Percentiles rank a stretch among this genome's conserved stretches.
Evolutionary conservation across 192 early-diverging fungal species (phyloP).

Genomic region (Globomyces pollinis-pini): DNA sequence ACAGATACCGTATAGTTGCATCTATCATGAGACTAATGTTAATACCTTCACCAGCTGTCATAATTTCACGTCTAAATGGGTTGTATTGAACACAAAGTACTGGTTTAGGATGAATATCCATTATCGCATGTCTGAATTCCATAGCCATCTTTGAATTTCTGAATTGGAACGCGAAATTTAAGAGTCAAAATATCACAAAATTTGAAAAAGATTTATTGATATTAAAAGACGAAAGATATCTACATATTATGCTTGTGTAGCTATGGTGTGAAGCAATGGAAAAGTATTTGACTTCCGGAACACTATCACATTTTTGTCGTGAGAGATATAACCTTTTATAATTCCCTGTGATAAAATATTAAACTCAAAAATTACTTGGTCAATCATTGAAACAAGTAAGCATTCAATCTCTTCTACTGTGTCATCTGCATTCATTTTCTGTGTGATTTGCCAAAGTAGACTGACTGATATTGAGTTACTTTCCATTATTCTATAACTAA

Average conservation of each 20-base stretch:
- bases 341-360: neutral
- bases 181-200: slow-evolving; percentile 4
- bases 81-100: slow-evolving; percentile 47
- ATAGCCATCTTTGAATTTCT: slow-evolving; percentile 30
- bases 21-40: no score
- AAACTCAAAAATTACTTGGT: slow-evolving; percentile 2
- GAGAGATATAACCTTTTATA: slow-evolving; percentile 8
- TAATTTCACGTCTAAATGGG: slow-evolving; percentile 40
- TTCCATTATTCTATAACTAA: neutral
- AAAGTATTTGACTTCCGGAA: neutral
- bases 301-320: neutral
- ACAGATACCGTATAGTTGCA: neutral
- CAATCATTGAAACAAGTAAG: slow-evolving; percentile 4
- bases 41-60: slow-evolving; percentile 47
- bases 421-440: neutral
- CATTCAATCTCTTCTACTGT: slow-evolving; percentile 3
- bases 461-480: neutral
- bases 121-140: slow-evolving; percentile 42
- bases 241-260: neutral
- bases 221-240: neutral
- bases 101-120: slow-evolving; percentile 45
- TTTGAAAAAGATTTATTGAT: neutral
- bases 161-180: neutral
- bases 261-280: neutral
- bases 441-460: neutral